phyloP scores from a whole-genome alignment of 768 basidiomycete species.

The Fistulinella prunicolor region DNA sequence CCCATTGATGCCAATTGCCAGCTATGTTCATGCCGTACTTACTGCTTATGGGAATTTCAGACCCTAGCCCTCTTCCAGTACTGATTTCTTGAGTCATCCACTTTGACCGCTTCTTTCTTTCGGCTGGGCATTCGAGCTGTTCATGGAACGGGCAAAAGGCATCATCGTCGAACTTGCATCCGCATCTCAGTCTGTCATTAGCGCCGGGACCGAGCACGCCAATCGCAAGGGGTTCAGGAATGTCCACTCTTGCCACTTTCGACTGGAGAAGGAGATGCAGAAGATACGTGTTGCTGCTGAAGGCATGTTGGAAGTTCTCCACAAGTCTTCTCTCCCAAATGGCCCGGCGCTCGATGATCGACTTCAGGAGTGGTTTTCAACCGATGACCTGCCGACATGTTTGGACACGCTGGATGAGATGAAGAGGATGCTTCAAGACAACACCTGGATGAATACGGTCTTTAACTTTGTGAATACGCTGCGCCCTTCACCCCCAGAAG shows the following conservation, averaged over 20 bases:
- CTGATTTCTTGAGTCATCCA: too few species aligned
- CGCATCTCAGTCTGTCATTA: background rate
- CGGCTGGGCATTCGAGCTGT: background rate
- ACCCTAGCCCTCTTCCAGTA: too few species aligned
- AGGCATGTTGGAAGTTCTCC: conserved; percentile 1
- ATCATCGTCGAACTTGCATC: conserved; percentile 1
- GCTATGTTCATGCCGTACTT: too few species aligned
- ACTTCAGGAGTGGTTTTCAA: conserved; percentile 10
- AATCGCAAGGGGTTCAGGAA: background rate
- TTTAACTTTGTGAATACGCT: background rate
- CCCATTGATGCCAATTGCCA: too few species aligned
- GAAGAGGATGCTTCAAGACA: conserved; percentile 4
- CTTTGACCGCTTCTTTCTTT: too few species aligned
- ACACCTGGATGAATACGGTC: background rate
- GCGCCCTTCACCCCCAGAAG: background rate
- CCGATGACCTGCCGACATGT: conserved; percentile 1
- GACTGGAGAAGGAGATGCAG: conserved; percentile 14
- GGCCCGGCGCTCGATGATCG: conserved; percentile 8
- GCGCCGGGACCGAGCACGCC: conserved; percentile 2
- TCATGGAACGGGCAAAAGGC: conserved; percentile 1
- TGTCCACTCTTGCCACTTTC: conserved; percentile 9
- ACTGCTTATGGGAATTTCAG: too few species aligned
- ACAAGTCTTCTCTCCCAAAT: background rate
- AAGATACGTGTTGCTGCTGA: conserved; percentile 1
- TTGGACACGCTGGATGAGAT: conserved; percentile 6